Evolutionary conservation across 352 stramenopile species (phyloP), one percentile per base, ranked within the genome.

Genomic region (Albugo laibachii): DNA sequence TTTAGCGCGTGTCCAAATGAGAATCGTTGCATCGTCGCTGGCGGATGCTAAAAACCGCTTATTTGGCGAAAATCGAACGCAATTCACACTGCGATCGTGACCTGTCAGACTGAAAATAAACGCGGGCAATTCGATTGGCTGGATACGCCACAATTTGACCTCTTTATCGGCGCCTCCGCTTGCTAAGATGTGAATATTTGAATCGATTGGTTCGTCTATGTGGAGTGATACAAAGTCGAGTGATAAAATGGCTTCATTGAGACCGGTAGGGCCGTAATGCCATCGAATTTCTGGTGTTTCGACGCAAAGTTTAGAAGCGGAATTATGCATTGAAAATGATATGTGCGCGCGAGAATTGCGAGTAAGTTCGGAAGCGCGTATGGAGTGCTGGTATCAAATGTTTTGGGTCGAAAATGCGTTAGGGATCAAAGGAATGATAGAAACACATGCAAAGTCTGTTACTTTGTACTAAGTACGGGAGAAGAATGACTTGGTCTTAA

Each of bases 1-100:
- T 59, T 92, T 89, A 21, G 73, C 71, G 24, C 69, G 74, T 13
- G 58, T 70, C 73, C 80, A 93, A 2, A 93, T 53, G 50, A 94
- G 83, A 49, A 95, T 82, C 24, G 77, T 87, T 49, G 72, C 84
- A 53, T 92, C 79, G 48, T 95, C 83, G 38, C 81, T 93, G 19
- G 83, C 83, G 6, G 79, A 94, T 15, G 80, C 83, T 35, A 95
- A 60, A 55, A 66, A 88, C 37, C 63, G 56, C 10, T 82, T 82
- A 19, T 93, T 69, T 31, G 83, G 81, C 14, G 80, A 93, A 61
- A 95, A 95, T n/a, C 81, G 80, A 41, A 93, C 81, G 49, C 78
- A 92, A 58, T 95, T 93, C 53, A 95, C 64, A 52, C 77, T 92
- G 45, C 80, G 75, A 48, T 95, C 79, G 57, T 95, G 83, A 11